Conservation (phyloP, 1,284 basidiomycete species). For the Cutaneotrichosporon sp. region DNA sequence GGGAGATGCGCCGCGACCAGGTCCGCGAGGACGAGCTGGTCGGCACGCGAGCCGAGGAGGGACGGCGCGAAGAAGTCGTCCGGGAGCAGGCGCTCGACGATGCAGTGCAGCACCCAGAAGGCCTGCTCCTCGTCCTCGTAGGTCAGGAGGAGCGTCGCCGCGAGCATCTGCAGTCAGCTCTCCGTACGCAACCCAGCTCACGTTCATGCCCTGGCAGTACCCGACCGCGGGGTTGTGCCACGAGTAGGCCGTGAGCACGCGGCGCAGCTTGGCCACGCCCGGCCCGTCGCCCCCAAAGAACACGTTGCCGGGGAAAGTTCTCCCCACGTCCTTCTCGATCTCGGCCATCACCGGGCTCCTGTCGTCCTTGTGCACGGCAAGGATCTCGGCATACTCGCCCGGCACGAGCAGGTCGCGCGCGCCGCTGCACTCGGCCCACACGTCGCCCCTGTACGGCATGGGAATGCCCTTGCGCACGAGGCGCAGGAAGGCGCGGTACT, state of each 20-base stretch:
- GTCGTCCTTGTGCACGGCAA: conserved; percentile 62
- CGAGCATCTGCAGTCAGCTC: no score
- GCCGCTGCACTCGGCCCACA: conserved; percentile 78
- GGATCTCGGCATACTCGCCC: conserved; percentile 82
- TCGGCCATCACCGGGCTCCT: conserved; percentile 67
- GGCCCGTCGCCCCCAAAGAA: conserved; percentile 84
- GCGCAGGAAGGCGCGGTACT: conserved; percentile 74
- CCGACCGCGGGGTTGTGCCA: conserved; percentile 82
- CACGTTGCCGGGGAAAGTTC: conserved; percentile 93
- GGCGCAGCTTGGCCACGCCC: conserved; percentile 85
- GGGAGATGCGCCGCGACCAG: conserved; percentile 79
- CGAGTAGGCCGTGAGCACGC: conserved; percentile 88
- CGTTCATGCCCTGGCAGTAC: conserved; percentile 94
- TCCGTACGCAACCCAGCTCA: no score
- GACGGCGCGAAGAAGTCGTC: conserved; percentile 81
- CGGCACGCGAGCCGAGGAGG: conserved; percentile 84
- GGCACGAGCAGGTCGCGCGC: conserved; percentile 89
- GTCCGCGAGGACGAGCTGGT: conserved; percentile 86
- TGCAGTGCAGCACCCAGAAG: conserved; percentile 90
- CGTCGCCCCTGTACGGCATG: conserved; percentile 79
- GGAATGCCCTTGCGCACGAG: conserved; percentile 85
- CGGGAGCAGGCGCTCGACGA: conserved; percentile 82
- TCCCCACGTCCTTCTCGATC: conserved; percentile 89
- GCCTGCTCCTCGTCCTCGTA: conserved; percentile 86
- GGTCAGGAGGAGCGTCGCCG: conserved; percentile 85